A percentile compares a stretch with the other conserved stretches of the same genome.
phyloP scores from a whole-genome alignment of 176 grass and related monocot species.

The Olyra latifolia region DNA sequence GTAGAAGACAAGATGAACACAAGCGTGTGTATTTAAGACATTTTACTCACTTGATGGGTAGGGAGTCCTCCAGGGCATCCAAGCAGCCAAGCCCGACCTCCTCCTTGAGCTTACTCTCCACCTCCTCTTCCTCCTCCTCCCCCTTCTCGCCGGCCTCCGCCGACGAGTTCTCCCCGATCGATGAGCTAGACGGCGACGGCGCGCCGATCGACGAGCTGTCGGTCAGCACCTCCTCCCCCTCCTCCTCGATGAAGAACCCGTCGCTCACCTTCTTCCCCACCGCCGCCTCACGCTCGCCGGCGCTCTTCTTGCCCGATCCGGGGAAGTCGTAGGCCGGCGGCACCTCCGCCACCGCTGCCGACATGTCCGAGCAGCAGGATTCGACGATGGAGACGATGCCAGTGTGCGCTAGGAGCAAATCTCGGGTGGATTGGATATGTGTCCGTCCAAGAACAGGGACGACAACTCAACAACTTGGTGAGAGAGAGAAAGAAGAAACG shows the following conservation, averaged over 20 bases:
- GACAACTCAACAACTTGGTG: constrained; percentile 29
- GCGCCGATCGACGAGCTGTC: constrained; percentile 46
- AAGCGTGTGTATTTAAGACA: not conserved
- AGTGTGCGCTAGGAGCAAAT: constrained; percentile 34
- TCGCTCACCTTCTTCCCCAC: constrained; percentile 37
- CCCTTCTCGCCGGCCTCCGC: constrained; percentile 35
- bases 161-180: constrained; percentile 53
- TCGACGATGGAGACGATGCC: constrained; percentile 10
- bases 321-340: constrained; percentile 35
- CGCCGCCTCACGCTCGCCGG: not conserved
- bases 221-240: constrained; percentile 38
- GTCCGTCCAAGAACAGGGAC: constrained; percentile 40
- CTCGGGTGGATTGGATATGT: constrained; percentile 34
- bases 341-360: constrained; percentile 35
- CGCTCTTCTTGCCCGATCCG: constrained; percentile 26
- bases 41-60: constrained; percentile 66
- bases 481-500: not conserved
- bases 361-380: constrained; percentile 38
- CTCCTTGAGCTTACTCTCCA: constrained; percentile 52
- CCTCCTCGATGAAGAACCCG: constrained; percentile 58
- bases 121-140: constrained; percentile 35
- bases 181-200: constrained; percentile 51
- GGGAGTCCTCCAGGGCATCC: constrained; percentile 55
- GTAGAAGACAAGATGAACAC: not conserved
- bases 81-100: constrained; percentile 37